Evolutionary conservation across 2,329 filamentous ascomycete species (phyloP), one percentile per base, ranked within the genome.

Genomic region (Fusarium sp.): DNA sequence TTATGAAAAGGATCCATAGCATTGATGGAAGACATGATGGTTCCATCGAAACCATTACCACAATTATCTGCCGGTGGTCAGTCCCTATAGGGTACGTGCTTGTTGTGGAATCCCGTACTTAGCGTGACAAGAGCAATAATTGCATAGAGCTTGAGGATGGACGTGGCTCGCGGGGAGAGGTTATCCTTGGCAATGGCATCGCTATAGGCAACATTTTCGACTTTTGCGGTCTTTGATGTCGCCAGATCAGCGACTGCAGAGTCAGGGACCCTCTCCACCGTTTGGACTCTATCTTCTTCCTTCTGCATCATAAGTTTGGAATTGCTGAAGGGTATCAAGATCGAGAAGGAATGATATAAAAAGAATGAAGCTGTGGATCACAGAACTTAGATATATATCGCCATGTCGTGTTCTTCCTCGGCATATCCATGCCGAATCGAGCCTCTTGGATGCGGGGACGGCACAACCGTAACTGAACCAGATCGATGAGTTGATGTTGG

Each of bases 111-210:
- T 5, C 11, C 2, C 28, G n/a, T 33, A 60, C 56, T 60, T 11
- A 53, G 5, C 4, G 57, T 60, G 14, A 60, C 45, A 28, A 60
- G 30, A 22, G 57, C 45, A 35, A 60, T 28, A 7, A 60, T 54
- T 6, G 57, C 45, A 16, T 60, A 60, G 8, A 60, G 57, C 7
- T 54, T 60, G 18, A 53, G 11, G 10, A 60, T 36, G 4, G 36
- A 60, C 9, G 36, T 1, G 15, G 57, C 45, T 7, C n/a, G 18
- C 2, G 20, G 45, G 28, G 57, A 60, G 11, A 60, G 45, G 45
- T 60, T 60, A 2, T 60, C 57, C 18, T 60, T 60, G 11, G 57
- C 45, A 9, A 60, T 53, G n/a, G 57, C 57, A 60, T 60, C 57
- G 13, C 57, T 60, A 14, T 60, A 60, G 4, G 57, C 45, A 15